Percentiles rank a stretch among this genome's conserved stretches.
These are phyloP conservation scores for Ramularia endophylla DNA, from an alignment of 2,329 filamentous ascomycete genomes.

Conservation along the genomic window DNA sequence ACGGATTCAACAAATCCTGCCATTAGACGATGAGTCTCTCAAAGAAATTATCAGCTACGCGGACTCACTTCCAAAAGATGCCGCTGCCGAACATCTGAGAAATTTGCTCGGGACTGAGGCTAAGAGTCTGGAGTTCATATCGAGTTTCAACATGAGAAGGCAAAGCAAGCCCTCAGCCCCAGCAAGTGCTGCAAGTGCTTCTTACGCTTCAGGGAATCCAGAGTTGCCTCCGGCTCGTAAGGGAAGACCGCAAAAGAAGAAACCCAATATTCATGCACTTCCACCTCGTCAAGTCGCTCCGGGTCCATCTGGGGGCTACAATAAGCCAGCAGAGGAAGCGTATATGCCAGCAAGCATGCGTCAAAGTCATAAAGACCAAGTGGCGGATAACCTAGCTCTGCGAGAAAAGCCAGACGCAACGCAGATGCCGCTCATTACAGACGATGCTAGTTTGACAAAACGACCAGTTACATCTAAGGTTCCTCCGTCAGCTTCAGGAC, in stretches of 20 bases:
- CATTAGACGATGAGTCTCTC: constrained; percentile 77
- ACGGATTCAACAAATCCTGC: constrained; percentile 73
- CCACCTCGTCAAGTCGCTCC: constrained; percentile 48
- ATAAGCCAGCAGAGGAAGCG: constrained; percentile 67
- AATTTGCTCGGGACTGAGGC: constrained; percentile 84
- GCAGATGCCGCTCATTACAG: constrained; percentile 38
- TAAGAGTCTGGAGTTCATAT: constrained; percentile 65
- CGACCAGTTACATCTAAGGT: constrained; percentile 43
- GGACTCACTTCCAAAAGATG: constrained; percentile 65
- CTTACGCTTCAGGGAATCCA: constrained; percentile 8
- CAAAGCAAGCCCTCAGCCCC: constrained; percentile 28
- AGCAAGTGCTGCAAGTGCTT: neutral
- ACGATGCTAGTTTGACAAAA: constrained; percentile 41
- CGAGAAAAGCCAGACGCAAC: constrained; percentile 46
- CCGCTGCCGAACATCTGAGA: constrained; percentile 77
- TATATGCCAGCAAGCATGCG: constrained; percentile 56
- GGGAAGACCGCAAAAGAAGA: constrained; percentile 36
- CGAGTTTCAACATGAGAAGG: constrained; percentile 65
- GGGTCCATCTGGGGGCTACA: constrained; percentile 63
- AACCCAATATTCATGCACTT: constrained; percentile 31
- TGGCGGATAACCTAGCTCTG: constrained; percentile 42
- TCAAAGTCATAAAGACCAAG: constrained; percentile 32
- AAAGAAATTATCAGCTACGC: constrained; percentile 81
- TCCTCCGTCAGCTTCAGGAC: constrained; percentile 66
- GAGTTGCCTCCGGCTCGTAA: constrained; percentile 14